Percentiles rank a stretch among this genome's conserved stretches.
Evolutionary conservation across 331 rosid genomes (phyloP).

Genomic region (Rosa hybrid): DNA sequence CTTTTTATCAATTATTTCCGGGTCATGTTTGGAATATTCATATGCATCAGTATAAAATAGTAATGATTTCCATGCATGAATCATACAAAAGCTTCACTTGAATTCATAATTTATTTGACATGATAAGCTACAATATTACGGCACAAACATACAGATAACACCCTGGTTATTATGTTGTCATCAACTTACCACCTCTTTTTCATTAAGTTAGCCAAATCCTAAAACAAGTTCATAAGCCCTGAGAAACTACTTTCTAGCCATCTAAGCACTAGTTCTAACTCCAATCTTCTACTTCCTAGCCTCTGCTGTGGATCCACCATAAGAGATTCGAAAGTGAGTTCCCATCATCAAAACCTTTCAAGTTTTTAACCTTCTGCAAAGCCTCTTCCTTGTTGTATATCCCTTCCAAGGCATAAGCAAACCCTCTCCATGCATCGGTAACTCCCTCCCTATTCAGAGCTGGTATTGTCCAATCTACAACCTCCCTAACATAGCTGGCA

Average conservation of each 20-base stretch:
- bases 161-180: not conserved
- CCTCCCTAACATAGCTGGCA: conserved; percentile 52
- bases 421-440: conserved; percentile 76
- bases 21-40: not conserved
- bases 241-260: not conserved
- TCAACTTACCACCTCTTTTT: too few species aligned
- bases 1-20: not conserved
- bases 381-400: conserved; percentile 58
- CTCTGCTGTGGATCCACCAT: conserved; percentile 75
- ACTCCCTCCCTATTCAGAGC: conserved; percentile 59
- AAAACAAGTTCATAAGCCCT: not conserved
- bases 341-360: conserved; percentile 67
- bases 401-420: conserved; percentile 68
- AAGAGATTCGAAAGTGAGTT: conserved; percentile 60
- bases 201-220: not conserved
- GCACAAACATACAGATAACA: not conserved
- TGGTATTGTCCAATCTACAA: conserved; percentile 61
- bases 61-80: not conserved
- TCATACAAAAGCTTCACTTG: not conserved
- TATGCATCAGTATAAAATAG: not conserved
- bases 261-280: not conserved
- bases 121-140: not conserved
- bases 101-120: not conserved
- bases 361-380: conserved; percentile 39
- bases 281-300: conserved; percentile 30